These are phyloP conservation scores for Basidiobolus meristosporus DNA, from an alignment of 371 early-diverging fungal genomes.

Conservation along the genomic window DNA sequence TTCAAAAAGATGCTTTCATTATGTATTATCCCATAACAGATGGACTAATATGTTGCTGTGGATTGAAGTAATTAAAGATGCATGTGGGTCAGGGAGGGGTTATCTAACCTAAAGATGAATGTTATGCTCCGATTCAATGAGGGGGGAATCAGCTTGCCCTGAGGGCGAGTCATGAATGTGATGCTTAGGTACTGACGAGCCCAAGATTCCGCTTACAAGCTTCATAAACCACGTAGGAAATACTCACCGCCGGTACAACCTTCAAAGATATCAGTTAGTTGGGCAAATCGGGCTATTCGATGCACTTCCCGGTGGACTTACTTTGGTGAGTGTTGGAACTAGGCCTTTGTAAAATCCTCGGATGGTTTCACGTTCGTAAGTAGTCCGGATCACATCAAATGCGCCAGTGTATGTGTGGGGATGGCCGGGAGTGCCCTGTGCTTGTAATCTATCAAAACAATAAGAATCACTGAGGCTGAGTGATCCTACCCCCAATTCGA, in stretches of 20 bases:
- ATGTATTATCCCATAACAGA: too few relatives aligned
- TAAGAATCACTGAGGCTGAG: neutral
- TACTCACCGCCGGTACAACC: conserved; percentile 41
- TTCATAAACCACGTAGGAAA: conserved; percentile 42
- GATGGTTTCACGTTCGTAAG: conserved; percentile 22
- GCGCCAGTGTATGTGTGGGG: conserved; percentile 45
- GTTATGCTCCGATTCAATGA: too few relatives aligned
- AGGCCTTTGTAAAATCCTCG: conserved; percentile 47
- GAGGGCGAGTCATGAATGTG: too few relatives aligned
- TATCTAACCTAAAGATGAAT: too few relatives aligned
- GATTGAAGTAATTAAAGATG: too few relatives aligned
- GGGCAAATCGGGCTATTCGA: neutral
- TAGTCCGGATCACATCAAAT: conserved; percentile 45
- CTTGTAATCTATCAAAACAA: conserved; percentile 36
- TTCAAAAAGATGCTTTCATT: too few relatives aligned
- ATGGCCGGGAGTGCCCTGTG: conserved; percentile 65
- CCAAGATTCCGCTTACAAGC: too few relatives aligned
- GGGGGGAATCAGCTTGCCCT: too few relatives aligned
- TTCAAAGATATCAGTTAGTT: conserved; percentile 5
- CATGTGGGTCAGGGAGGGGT: too few relatives aligned
- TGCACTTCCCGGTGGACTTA: conserved; percentile 6
- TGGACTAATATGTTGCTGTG: too few relatives aligned
- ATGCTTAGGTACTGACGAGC: too few relatives aligned
- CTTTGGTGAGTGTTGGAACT: conserved; percentile 55
- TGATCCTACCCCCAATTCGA: neutral